phyloP scores from a whole-genome alignment of 495 filamentous ascomycete species.

The Clavariopsis aquatica region DNA sequence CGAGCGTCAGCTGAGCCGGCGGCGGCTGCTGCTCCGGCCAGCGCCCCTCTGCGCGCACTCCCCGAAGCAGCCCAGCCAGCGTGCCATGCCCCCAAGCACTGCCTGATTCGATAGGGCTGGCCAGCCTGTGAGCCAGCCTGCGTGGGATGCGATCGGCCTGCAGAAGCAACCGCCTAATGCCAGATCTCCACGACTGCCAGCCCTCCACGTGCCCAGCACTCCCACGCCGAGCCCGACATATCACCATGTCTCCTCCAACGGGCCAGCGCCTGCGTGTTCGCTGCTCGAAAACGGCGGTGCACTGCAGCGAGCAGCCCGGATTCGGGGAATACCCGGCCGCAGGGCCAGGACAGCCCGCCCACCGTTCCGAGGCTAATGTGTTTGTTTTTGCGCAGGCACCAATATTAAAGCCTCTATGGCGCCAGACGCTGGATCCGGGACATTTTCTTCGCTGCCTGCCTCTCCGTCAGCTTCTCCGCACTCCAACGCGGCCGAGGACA shows the following conservation, averaged over 20 bases:
- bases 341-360: no score
- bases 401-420: no score
- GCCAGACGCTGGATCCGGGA: no score
- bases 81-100: neutral
- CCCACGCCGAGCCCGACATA: constrained; percentile 9
- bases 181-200: constrained; percentile 7
- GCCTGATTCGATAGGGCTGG: constrained; percentile 32
- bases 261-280: neutral
- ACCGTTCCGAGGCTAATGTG: no score
- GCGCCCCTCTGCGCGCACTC: neutral
- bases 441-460: no score
- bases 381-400: no score
- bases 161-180: neutral
- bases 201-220: constrained; percentile 20
- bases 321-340: no score
- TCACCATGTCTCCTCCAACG: neutral
- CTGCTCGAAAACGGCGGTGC: neutral
- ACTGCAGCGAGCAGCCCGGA: neutral
- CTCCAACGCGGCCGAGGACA: no score
- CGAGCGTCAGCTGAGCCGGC: neutral
- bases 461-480: no score
- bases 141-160: neutral
- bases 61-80: neutral
- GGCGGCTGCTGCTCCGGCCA: no score
- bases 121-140: neutral